Base-by-base conservation (phyloP, 768 basidiomycete genomes). In the Boletus pseudo-olivaceus region DNA sequence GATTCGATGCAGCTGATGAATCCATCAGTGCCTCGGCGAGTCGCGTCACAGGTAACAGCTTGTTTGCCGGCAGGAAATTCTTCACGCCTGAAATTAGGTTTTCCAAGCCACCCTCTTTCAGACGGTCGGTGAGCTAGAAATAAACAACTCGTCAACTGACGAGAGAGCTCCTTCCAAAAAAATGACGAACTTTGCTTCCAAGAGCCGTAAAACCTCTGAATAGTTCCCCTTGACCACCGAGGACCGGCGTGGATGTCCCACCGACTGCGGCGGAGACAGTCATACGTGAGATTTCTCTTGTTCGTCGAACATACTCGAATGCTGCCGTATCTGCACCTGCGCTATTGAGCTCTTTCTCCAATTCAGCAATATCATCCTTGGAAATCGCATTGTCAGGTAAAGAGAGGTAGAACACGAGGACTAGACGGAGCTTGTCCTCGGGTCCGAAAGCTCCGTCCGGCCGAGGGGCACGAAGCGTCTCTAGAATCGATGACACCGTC, bases 11-110 rank as follows among this genome's bases (percentile, higher is more conserved):
- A 2, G 89, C 80, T 0, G 94, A 87, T 0, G 97, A 95, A 67
- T 99, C 97, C 95, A 98, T 98, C 29, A 99, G 78, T 20, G 97
- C 96, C 66, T 98, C 97, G 2, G 90, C 87, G 32, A 99, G 78
- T 11, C 97, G 86, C 0, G 97, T 98, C 43, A 96, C 84, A 11
- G 93, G 88, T 46, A 97, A 81, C 37, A 97, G 82, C 72, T 99
- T 96, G 68, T 93, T 92, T 3, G 92, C 88, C 1, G 97, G 97
- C 17, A 99, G 73, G 78, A 99, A 94, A 73, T 97, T 98, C 70
- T 96, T 97, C 63, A 99, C 97, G 37, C 95, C 96, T 0, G 94
- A 95, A 58, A 99, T 91, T 15, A 99, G 78, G 68, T 96, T 96
- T 69, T 98, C 95, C 32, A 98, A 79, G n/a, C 93, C 93, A 34